These are phyloP conservation scores for Aegilops sharonensis DNA, from an alignment of 176 grass and related monocot species.

Conservation along the genomic window DNA sequence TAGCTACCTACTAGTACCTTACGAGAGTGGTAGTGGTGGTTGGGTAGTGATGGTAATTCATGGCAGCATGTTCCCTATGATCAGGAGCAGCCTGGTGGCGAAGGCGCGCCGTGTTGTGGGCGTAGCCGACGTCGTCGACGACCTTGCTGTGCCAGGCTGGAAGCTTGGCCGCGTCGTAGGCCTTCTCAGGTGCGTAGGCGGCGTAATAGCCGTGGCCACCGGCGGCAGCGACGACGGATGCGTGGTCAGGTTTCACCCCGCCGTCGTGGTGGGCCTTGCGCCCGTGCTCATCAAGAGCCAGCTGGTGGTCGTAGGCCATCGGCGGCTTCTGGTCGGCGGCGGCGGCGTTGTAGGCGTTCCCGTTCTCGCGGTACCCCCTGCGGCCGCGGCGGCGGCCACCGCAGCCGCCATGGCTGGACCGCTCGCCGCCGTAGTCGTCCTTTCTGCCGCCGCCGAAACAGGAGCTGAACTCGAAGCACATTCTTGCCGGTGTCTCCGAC, in stretches of 20 bases:
- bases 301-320: neutral
- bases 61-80: no score
- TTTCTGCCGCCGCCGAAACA: neutral
- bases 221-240: no score
- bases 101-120: neutral
- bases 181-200: neutral
- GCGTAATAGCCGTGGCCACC: neutral
- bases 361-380: neutral
- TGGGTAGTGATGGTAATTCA: neutral
- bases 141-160: neutral
- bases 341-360: neutral
- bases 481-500: neutral
- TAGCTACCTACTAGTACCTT: neutral
- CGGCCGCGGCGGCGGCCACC: neutral
- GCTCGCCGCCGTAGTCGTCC: neutral
- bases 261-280: neutral
- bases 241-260: neutral
- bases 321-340: neutral
- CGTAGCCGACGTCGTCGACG: neutral
- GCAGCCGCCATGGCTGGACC: neutral
- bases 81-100: neutral
- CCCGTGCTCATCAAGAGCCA: neutral
- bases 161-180: neutral
- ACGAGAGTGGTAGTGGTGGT: neutral
- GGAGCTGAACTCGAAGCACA: conserved; percentile 29